A percentile compares a stretch with the other conserved stretches of the same genome.
Conservation (phyloP, 495 filamentous ascomycete species). For the Emericellopsis terricola region DNA sequence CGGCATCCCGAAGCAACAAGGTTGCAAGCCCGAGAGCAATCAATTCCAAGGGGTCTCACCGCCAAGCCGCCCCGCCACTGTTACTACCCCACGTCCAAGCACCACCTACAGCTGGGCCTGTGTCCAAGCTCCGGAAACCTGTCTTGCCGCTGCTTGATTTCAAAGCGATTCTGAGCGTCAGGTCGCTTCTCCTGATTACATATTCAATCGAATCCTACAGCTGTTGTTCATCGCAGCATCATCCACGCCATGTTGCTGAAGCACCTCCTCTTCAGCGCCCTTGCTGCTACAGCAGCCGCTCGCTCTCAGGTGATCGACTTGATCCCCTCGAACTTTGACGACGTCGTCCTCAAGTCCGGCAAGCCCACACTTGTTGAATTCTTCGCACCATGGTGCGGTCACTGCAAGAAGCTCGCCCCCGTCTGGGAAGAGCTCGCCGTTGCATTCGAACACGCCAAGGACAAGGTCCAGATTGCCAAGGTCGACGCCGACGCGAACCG, state of each 20-base stretch:
- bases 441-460: slow-evolving; percentile 49
- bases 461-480: slow-evolving; percentile 83
- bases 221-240: no score
- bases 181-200: not conserved
- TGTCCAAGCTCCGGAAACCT: no score
- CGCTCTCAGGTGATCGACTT: slow-evolving; percentile 67
- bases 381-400: slow-evolving; percentile 96
- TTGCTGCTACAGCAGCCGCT: slow-evolving; percentile 25
- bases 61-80: no score
- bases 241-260: slow-evolving; percentile 22
- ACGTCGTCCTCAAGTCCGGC: slow-evolving; percentile 71
- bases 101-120: no score
- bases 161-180: slow-evolving; percentile 7
- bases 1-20: no score
- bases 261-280: slow-evolving; percentile 31
- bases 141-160: slow-evolving; percentile 9
- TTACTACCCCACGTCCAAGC: no score
- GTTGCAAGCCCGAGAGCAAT: no score
- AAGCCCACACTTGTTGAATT: slow-evolving; percentile 97
- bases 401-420: slow-evolving; percentile 95
- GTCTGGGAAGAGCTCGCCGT: slow-evolving; percentile 85
- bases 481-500: slow-evolving; percentile 89
- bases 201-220: no score
- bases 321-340: slow-evolving; percentile 75
- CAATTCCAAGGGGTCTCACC: no score